Evolutionary conservation across 306 rosid genomes (phyloP), one percentile per base, ranked within the genome.

Genomic region (Biancaea sappan): DNA sequence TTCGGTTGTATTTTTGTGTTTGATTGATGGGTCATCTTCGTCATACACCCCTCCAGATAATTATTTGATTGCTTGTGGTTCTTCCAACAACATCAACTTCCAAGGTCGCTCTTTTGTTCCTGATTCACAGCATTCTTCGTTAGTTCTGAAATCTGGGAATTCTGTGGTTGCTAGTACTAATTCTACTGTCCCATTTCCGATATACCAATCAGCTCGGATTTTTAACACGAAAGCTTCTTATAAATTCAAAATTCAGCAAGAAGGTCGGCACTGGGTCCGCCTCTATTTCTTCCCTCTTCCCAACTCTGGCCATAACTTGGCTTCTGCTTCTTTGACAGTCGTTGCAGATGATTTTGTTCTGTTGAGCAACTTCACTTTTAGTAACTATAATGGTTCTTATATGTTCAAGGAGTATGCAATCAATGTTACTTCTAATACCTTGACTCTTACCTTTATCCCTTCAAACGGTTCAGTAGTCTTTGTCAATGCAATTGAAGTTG

Each of bases 401-500:
- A 59, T 91, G 93, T 91, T 83, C 79, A 91, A 85, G 73, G 98
- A 94, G 88, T 94, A 86, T 76, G 89, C 93, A 24, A 69, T 94
- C 79, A 91, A 88, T 80, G 88, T 90, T 35, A 88, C 94, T 9
- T 84, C 89, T 43, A 89, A 85, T 44, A 68, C 80, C 38, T 87
- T 94, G 63, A 86, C 83, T 57, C 82, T 91, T 8, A 88, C 85
- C 29, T 84, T 94, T 77, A 83, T 89, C 79, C 96, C 97, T 44
- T 79, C 86, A 16, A 91, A 88, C 74, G 88, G 82, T 79, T 89
- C 97, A 8, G 83, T 85, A 29, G 89, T 87, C 5, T 94, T 94
- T 79, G 88, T 94, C 51, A 94, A 94, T 73, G 98, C 94, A 44
- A 91, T 94, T 78, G 98, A 94, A 83, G 97, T 94, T 66, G 90